Base-by-base conservation (phyloP, 2,329 filamentous ascomycete species). In the Beauveria caledonica region DNA sequence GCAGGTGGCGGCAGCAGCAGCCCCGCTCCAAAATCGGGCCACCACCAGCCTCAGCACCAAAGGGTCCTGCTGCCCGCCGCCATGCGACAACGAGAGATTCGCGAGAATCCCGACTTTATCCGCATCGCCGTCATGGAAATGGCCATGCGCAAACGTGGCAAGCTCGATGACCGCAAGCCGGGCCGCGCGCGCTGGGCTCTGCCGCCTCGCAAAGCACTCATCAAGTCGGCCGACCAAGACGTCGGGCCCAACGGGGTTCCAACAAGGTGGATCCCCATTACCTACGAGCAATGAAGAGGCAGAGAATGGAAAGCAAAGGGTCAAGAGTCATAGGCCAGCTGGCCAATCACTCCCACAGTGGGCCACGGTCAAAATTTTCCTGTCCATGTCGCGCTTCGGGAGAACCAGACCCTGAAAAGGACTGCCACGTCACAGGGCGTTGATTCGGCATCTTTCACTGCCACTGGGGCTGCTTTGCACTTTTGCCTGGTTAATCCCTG, bases 121-220 rank as follows among this genome's bases (percentile, higher is more conserved):
- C 82, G 86, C 65, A 82, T 88, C 59, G 86, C 86, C 40, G 86
- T 88, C 55, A 84, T 88, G 80, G 86, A 88, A 68, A 87, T 88
- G 81, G 81, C 85, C 13, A 88, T 88, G 86, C 82, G 86, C 60
- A 83, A 81, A 67, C 77, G 76, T 48, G 86, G 86, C 65, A 88
- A 88, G 70, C 76, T 88, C 56, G 84, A 86, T 65, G 83, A 86
- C 66, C 80, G 84, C 64, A 80, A 80, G 60, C 84, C 85, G n/a
- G 86, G 86, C 29, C 80, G 85, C 53, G 86, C 86, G n/a, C 80
- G 83, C 51, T 86, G 85, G 80, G 81, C 85, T 8, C 76, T 88
- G n/a, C 85, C 86, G 10, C 84, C 86, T n/a, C 77, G 86, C 63
- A 84, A 84, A 69, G 72, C 78, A 42, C 74, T 74, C 60, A 73